These are phyloP conservation scores for Floccularia luteovirens DNA, from an alignment of 768 basidiomycete genomes.

Conservation along the genomic window DNA sequence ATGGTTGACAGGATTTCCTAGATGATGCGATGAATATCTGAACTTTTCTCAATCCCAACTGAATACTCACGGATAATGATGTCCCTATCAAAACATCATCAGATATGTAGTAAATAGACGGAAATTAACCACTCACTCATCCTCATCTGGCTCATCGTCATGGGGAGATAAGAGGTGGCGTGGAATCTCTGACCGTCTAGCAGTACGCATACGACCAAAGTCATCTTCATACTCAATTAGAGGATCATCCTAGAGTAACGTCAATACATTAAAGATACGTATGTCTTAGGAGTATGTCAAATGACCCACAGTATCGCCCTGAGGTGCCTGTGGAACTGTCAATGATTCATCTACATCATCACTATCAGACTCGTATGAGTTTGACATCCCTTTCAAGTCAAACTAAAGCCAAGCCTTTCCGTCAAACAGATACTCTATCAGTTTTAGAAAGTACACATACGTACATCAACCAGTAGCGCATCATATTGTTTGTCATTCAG, in stretches of 20 bases:
- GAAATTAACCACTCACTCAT: conserved; percentile 38
- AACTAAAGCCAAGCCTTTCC: conserved; percentile 36
- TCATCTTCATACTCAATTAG: conserved; percentile 84
- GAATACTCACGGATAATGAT: conserved; percentile 44
- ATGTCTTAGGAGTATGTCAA: background rate
- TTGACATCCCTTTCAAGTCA: conserved; percentile 44
- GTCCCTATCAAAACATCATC: conserved; percentile 30
- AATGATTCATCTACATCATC: conserved; percentile 78
- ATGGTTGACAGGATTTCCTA: conserved; percentile 76
- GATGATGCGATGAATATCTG: no score
- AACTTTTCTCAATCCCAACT: no score
- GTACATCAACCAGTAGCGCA: conserved; percentile 68
- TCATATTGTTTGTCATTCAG: conserved; percentile 70
- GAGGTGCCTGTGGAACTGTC: conserved; percentile 41
- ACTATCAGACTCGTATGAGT: conserved; percentile 58
- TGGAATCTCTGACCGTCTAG: conserved; percentile 70
- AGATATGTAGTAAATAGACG: conserved; percentile 1
- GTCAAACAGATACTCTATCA: conserved; percentile 1
- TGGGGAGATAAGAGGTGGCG: conserved; percentile 44
- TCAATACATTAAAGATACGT: conserved; percentile 2
- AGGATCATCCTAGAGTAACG: conserved; percentile 51
- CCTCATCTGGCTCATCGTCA: conserved; percentile 42
- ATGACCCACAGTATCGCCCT: conserved; percentile 28
- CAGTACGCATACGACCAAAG: conserved; percentile 71
- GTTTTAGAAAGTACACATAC: conserved; percentile 15